Conservation (phyloP, 441 rosid genomes). For the Pelargonium myrrhifolium region DNA sequence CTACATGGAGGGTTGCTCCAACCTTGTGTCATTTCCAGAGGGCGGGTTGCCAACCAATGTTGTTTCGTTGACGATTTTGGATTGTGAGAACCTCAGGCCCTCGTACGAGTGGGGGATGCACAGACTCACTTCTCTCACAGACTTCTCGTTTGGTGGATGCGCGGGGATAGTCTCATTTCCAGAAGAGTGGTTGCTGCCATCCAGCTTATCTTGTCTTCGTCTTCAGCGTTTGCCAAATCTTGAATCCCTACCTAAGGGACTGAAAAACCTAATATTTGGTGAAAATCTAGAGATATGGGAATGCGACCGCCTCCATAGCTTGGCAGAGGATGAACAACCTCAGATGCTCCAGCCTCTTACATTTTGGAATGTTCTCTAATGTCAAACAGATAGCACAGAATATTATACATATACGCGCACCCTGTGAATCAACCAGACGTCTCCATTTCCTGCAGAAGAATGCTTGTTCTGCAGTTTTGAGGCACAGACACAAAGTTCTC, state of each 20-base stretch:
- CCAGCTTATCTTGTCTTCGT: constrained; percentile 18
- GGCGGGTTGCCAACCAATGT: constrained; percentile 18
- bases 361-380: constrained; percentile 6
- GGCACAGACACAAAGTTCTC: too few relatives aligned
- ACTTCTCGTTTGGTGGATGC: constrained; percentile 21
- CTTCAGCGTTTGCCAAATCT: constrained; percentile 17
- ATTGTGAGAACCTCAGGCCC: constrained; percentile 23
- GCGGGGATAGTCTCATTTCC: constrained; percentile 18
- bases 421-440: background rate
- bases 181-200: constrained; percentile 23
- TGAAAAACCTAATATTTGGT: constrained; percentile 16
- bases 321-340: constrained; percentile 14
- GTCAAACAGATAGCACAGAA: background rate
- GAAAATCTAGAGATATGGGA: constrained; percentile 20
- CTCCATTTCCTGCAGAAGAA: background rate
- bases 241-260: constrained; percentile 2
- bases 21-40: constrained; percentile 17
- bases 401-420: background rate
- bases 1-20: constrained; percentile 4
- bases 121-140: constrained; percentile 16
- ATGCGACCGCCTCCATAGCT: constrained; percentile 12
- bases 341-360: background rate
- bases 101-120: constrained; percentile 16
- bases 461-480: too few relatives aligned
- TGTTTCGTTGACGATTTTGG: constrained; percentile 3